These are phyloP conservation scores for Dispira simplex DNA, from an alignment of 192 early-diverging fungal genomes.

Conservation along the genomic window DNA sequence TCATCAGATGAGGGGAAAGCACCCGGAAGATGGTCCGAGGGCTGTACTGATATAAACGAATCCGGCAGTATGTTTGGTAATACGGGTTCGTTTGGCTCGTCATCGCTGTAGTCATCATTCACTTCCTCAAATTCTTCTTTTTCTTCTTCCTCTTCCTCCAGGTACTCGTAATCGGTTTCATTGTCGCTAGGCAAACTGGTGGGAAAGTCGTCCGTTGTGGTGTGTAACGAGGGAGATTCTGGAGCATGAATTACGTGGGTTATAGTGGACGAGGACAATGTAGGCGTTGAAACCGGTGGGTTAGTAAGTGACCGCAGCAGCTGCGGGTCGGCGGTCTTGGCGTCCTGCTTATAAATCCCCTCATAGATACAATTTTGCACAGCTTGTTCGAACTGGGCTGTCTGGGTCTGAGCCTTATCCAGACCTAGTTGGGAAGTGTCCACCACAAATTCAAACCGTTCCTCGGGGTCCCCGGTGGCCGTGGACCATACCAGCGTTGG, in stretches of 20 bases:
- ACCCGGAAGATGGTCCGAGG: not conserved
- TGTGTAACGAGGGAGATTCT: not conserved
- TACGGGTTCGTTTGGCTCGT: no score
- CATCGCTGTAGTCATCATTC: no score
- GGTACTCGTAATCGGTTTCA: no score
- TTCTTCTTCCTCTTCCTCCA: no score
- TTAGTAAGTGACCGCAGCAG: not conserved
- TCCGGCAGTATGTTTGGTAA: no score
- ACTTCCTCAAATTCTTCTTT: no score
- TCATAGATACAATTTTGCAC: conserved; percentile 2
- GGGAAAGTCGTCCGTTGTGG: no score
- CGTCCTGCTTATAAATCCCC: not conserved
- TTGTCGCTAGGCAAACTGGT: no score
- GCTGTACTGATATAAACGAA: not conserved
- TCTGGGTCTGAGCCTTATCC: not conserved
- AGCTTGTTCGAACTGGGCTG: not conserved
- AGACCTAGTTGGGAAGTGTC: conserved; percentile 6
- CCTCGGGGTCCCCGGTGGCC: conserved; percentile 15
- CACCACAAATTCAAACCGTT: conserved; percentile 14
- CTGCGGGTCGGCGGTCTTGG: not conserved
- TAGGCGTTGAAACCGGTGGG: not conserved
- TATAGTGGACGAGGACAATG: not conserved
- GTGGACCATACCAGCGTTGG: conserved; percentile 38
- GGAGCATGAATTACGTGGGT: not conserved
- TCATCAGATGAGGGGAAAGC: not conserved